Conservation (phyloP, 805 yeast genomes). For the Clavispora carvajalis region DNA sequence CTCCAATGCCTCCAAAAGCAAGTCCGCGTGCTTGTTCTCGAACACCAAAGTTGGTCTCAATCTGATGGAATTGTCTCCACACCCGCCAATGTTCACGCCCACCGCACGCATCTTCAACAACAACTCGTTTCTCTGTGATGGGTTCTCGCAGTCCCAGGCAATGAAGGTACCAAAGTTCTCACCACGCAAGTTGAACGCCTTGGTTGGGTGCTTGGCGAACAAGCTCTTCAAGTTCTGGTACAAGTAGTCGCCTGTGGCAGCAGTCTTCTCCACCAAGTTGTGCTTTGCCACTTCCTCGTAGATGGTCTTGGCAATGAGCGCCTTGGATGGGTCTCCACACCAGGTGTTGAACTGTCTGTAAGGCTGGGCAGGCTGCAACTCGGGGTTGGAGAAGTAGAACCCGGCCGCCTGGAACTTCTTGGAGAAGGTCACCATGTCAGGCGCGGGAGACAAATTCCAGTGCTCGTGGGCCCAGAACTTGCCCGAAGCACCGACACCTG, state of each 20-base stretch:
- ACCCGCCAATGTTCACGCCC: slow-evolving; percentile 67
- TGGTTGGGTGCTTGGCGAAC: slow-evolving; percentile 36
- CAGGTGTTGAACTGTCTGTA: slow-evolving; percentile 74
- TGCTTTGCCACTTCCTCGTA: slow-evolving; percentile 48
- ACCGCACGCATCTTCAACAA: slow-evolving; percentile 40
- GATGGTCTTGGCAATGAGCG: slow-evolving; percentile 57
- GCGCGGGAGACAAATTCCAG: slow-evolving; percentile 55
- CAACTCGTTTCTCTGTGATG: slow-evolving; percentile 42
- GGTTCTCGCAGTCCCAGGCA: slow-evolving; percentile 53
- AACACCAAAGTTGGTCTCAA: slow-evolving; percentile 63
- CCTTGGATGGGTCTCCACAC: slow-evolving; percentile 74
- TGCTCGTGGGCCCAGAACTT: slow-evolving; percentile 72
- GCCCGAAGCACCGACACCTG: slow-evolving; percentile 72
- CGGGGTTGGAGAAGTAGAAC: slow-evolving; percentile 56
- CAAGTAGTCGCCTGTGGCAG: slow-evolving; percentile 51
- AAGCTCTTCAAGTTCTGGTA: slow-evolving; percentile 38
- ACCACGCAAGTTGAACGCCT: slow-evolving; percentile 52
- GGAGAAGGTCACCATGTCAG: slow-evolving; percentile 67
- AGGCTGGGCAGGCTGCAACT: slow-evolving; percentile 54
- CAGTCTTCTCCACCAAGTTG: slow-evolving; percentile 44
- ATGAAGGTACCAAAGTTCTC: slow-evolving; percentile 59
- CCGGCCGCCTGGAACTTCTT: slow-evolving; percentile 74
- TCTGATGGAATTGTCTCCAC: slow-evolving; percentile 55
- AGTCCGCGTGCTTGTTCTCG: slow-evolving; percentile 56
- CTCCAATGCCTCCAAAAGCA: slow-evolving; percentile 43